These are phyloP conservation scores for Nothomitra cinnamomea DNA, from an alignment of 2,329 filamentous ascomycete genomes.

Conservation along the genomic window DNA sequence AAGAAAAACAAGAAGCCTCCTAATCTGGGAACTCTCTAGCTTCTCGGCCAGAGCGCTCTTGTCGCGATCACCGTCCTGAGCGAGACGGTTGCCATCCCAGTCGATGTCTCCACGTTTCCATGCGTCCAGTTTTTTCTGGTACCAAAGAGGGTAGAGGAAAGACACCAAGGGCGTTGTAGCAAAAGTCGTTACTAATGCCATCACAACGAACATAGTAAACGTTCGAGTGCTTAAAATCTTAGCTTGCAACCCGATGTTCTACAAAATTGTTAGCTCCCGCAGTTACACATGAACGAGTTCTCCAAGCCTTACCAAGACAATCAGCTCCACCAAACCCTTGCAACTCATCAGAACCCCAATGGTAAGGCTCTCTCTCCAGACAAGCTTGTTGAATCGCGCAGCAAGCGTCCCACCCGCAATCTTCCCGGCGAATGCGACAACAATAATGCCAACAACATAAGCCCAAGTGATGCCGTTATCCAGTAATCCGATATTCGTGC, in stretches of 20 bases:
- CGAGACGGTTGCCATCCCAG: slow-evolving; percentile 52
- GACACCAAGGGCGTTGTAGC: slow-evolving; percentile 62
- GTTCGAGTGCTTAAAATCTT: slow-evolving; percentile 64
- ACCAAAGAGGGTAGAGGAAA: slow-evolving; percentile 59
- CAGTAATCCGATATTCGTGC: slow-evolving; percentile 71
- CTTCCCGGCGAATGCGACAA: slow-evolving; percentile 70
- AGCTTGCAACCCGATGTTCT: slow-evolving; percentile 71
- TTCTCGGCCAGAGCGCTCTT: slow-evolving; percentile 26
- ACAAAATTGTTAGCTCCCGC: slow-evolving; percentile 3
- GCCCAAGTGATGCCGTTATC: slow-evolving; percentile 72
- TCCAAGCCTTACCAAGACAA: slow-evolving; percentile 54
- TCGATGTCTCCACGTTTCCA: slow-evolving; percentile 81
- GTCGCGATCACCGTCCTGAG: slow-evolving; percentile 16
- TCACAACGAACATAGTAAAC: slow-evolving; percentile 89
- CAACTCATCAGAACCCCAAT: slow-evolving; percentile 92
- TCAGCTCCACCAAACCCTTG: slow-evolving; percentile 86
- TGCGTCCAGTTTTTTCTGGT: slow-evolving; percentile 53
- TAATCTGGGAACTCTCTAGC: slow-evolving; percentile 33
- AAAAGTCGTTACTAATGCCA: slow-evolving; percentile 79
- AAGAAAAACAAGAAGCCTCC: slow-evolving; percentile 60
- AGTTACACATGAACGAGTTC: background rate
- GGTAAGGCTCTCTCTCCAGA: slow-evolving; percentile 80
- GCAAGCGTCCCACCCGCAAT: slow-evolving; percentile 68
- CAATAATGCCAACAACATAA: slow-evolving; percentile 71
- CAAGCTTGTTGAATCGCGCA: slow-evolving; percentile 54